Evolutionary conservation across 1,139 yeast species (phyloP), one percentile per base, ranked within the genome.

Genomic region (Insectozyma bohioensis): DNA sequence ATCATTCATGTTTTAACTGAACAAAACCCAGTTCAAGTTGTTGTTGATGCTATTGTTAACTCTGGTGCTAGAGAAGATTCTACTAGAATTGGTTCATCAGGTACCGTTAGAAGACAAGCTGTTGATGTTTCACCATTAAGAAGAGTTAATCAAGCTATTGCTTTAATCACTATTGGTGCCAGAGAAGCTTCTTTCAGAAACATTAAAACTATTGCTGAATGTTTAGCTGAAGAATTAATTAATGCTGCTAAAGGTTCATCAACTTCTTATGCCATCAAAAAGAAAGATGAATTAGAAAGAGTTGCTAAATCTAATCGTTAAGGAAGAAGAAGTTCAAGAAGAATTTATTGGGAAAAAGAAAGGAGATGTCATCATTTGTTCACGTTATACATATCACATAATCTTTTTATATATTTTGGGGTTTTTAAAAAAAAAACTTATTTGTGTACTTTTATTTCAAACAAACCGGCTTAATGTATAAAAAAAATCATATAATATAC

Each of bases 241-340:
- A 94, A 94, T 82, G 99, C 99, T 62, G 98, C 95, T 66, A 94
- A 94, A 85, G 98, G 98, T 76, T 92, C 98, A 63, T 90, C 98
- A 60, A 94, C 97, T 75, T 94, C 98, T 67, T 94, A 90, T 72
- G 98, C 98, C 63, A 94, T 94, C 80, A 94, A 94, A 94, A 94
- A 94, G 97, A 94, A 94, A 95, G 98, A 94, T 74, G 99, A 92
- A 83, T 85, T 92, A 74, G 98, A 94, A 83, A 95, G 98, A 85
- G 98, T 92, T 74, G 98, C 98, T 72, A 92, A 92, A 80, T 88
- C 97, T 72, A 92, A 92, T 95, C 97, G 98, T 87, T 92, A 92
- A 85, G 60, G 46, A 8, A 19, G 21, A 13, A 5, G 9, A 5
- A 12, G 20, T 5, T 19, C 10, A 8, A 19, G 7, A 6, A n/a